Base-by-base conservation (phyloP, 192 early-diverging fungal species). In the Rhizophagus prolifer region DNA sequence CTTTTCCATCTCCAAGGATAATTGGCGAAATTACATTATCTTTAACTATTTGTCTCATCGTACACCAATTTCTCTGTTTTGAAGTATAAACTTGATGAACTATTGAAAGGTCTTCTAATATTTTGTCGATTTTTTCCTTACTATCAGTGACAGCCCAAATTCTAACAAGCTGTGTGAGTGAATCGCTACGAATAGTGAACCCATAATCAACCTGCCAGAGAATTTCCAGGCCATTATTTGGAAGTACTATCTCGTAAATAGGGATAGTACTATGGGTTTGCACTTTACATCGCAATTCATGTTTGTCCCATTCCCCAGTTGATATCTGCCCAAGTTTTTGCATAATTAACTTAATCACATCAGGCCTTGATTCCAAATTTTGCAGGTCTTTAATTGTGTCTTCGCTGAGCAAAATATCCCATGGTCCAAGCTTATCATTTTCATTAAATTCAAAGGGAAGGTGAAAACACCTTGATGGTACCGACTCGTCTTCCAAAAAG, bases 381-480 rank as follows among this genome's bases (percentile, higher is more conserved):
- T 16, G 58, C 58, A 74, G 23, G n/a, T 71, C 70, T 26, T 26
- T 58, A 13, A 71, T 71, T 71, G 47, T 25, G 16, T 54, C 70
- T 74, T 74, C 59, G 28, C 72, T 74, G 3, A 74, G 50, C 5
- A 74, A 61, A 23, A 74, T 23, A 23, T 74, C 72, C 72, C 72
- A 74, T 9, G 58, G 36, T 10, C 72, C 72, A 28, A 74, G 34
- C 6, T 61, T 74, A 36, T 74, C 72, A 12, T 60, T 12, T 30
- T 74, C 72, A 36, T 60, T 30, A 19, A 74, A 74, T 60, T 73
- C 72, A 31, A 73, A 73, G 41, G 72, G 72, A 60, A 73, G 58
- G 4, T 58, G 50, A 19, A 50, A 50, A 16, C 72, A 25, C 31
- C 59, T 25, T 13, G 47, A 21, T 41, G 30, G 9, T 70, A 3